Percentiles rank a stretch among this genome's conserved stretches.
Evolutionary conservation across 768 basidiomycete genomes (phyloP).

Genomic region (Pulveroboletus frians): DNA sequence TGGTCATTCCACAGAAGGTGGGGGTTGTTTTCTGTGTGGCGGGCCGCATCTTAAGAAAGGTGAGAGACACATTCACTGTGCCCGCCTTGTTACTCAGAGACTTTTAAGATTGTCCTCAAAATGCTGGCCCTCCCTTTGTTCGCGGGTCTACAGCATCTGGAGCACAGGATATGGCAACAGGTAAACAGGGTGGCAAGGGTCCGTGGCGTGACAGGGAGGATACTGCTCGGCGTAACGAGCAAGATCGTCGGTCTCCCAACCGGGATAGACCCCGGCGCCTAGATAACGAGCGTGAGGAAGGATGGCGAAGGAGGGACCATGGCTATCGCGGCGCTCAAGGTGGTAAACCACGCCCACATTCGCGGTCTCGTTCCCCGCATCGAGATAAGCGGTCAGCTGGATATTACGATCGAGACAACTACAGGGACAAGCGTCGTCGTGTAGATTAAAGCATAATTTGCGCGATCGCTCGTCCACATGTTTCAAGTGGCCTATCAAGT

Average conservation of each 20-base stretch:
- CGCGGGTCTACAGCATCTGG: slow-evolving; percentile 26
- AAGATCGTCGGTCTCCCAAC: slow-evolving; percentile 23
- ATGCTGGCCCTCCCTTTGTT: slow-evolving; percentile 35
- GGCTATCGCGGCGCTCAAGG: slow-evolving; percentile 15
- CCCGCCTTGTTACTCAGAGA: background rate
- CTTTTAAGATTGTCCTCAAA: slow-evolving; percentile 47
- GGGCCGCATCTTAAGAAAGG: slow-evolving; percentile 93
- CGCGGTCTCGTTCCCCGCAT: slow-evolving; percentile 33
- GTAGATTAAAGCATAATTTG: slow-evolving; percentile 39
- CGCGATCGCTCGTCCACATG: background rate
- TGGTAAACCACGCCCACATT: slow-evolving; percentile 21
- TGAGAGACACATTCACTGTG: slow-evolving; percentile 22
- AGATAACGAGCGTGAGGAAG: slow-evolving; percentile 21
- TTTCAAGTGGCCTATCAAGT: background rate
- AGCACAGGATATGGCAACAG: slow-evolving; percentile 30
- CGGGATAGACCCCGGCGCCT: slow-evolving; percentile 21
- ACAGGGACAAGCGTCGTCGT: slow-evolving; percentile 52
- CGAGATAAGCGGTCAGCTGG: slow-evolving; percentile 19
- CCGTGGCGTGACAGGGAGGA: slow-evolving; percentile 36
- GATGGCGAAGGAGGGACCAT: slow-evolving; percentile 15
- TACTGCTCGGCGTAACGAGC: slow-evolving; percentile 6
- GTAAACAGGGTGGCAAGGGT: slow-evolving; percentile 30
- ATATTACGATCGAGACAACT: slow-evolving; percentile 33
- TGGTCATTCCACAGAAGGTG: slow-evolving; percentile 49
- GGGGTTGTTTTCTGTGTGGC: slow-evolving; percentile 90